Evolutionary conservation across 1,284 basidiomycete species (phyloP).

Genomic region (Pseudozyma thailandica): DNA sequence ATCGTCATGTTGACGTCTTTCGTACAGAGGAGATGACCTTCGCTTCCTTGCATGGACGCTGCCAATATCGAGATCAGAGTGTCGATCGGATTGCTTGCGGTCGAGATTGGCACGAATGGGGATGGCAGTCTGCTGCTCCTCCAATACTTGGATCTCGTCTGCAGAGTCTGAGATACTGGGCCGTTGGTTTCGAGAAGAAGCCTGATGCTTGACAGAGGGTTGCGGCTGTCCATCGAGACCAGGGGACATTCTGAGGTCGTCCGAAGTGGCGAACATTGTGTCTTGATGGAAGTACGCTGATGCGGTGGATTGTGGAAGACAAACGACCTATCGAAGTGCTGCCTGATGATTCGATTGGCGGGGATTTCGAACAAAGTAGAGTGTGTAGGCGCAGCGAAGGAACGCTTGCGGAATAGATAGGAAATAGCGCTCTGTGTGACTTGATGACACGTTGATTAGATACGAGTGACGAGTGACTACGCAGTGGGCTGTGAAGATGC

Average conservation of each 20-base stretch:
- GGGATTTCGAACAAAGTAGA: no score
- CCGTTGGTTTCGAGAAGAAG: not conserved
- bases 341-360: no score
- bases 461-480: no score
- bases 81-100: slow-evolving; percentile 17
- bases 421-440: not conserved
- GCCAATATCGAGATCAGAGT: slow-evolving; percentile 34
- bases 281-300: no score
- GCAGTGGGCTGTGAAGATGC: no score
- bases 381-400: not conserved
- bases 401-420: not conserved
- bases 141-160: slow-evolving; percentile 42
- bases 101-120: slow-evolving; percentile 17
- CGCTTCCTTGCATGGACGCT: slow-evolving; percentile 24
- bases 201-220: not conserved
- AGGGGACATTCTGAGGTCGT: slow-evolving; percentile 14
- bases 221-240: not conserved
- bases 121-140: slow-evolving; percentile 30
- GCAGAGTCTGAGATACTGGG: slow-evolving; percentile 5
- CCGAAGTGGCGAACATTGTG: slow-evolving; percentile 24
- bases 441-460: not conserved
- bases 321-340: no score
- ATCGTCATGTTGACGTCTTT: slow-evolving; percentile 26
- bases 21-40: slow-evolving; percentile 20
- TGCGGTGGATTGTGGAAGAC: not conserved